Evolutionary conservation across 1,139 yeast genomes (phyloP).

Genomic region (Debaryomycetaceae sp.): DNA sequence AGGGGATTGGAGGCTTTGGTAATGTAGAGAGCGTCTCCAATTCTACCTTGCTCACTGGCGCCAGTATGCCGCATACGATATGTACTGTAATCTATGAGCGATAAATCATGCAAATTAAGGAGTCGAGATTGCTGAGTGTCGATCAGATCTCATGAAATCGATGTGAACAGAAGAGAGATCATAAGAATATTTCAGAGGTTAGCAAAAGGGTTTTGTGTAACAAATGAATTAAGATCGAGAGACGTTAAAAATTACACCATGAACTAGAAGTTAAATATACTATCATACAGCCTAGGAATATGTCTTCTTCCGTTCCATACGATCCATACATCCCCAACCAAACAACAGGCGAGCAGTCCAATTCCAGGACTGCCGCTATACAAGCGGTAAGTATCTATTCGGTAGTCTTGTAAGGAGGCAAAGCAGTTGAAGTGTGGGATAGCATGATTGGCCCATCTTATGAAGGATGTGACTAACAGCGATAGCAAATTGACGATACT

Average conservation of each 20-base stretch:
- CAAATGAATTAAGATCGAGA: neutral
- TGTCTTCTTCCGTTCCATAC: conserved; percentile 84
- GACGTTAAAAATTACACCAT: neutral
- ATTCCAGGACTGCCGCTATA: conserved; percentile 75
- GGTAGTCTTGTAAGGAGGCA: neutral
- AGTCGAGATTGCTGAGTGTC: no score
- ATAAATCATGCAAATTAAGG: no score
- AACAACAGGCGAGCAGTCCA: conserved; percentile 49
- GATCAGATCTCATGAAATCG: no score
- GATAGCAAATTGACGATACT: conserved; percentile 87
- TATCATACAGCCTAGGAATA: conserved; percentile 14
- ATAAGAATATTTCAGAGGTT: neutral
- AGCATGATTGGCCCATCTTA: neutral
- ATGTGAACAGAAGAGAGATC: neutral
- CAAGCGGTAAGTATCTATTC: conserved; percentile 61
- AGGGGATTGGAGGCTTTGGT: no score
- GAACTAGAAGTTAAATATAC: neutral
- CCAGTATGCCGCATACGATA: no score
- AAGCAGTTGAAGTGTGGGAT: neutral
- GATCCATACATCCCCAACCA: conserved; percentile 84
- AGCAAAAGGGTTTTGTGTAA: neutral
- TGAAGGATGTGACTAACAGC: conserved; percentile 13
- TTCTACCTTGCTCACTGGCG: no score
- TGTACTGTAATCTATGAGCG: no score
- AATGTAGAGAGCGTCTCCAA: no score